Percentiles rank a stretch among this genome's conserved stretches.
phyloP scores from a whole-genome alignment of 2,329 filamentous ascomycete genomes.

The Botrytis cinerea region DNA sequence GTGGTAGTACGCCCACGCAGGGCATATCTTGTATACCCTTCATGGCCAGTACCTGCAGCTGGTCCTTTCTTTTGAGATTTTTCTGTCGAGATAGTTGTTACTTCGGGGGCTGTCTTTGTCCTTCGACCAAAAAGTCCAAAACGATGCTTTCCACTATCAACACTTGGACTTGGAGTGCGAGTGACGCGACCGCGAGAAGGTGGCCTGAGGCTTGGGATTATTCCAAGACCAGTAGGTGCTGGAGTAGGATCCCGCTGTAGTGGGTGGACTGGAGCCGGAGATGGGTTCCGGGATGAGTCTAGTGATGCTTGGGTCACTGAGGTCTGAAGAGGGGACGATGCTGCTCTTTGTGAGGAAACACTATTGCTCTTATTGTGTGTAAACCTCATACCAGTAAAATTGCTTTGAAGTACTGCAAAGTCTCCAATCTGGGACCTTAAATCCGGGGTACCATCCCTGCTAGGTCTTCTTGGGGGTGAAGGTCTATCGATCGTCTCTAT shows the following conservation, averaged over 20 bases:
- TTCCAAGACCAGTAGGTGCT: slow-evolving; percentile 38
- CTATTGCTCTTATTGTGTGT: slow-evolving; percentile 34
- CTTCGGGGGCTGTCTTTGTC: slow-evolving; percentile 62
- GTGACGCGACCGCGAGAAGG: slow-evolving; percentile 40
- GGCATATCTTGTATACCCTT: slow-evolving; percentile 72
- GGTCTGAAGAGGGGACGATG: slow-evolving; percentile 36
- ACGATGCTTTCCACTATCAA: slow-evolving; percentile 59
- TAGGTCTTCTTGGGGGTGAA: slow-evolving; percentile 59
- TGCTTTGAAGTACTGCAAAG: slow-evolving; percentile 63
- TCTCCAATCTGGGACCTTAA: slow-evolving; percentile 58
- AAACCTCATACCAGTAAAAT: slow-evolving; percentile 44
- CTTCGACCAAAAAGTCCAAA: slow-evolving; percentile 79
- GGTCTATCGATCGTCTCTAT: not conserved
- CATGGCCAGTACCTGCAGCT: slow-evolving; percentile 88
- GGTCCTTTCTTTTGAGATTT: slow-evolving; percentile 71
- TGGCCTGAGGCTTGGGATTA: slow-evolving; percentile 38
- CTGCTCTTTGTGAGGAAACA: slow-evolving; percentile 28
- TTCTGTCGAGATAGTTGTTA: slow-evolving; percentile 54
- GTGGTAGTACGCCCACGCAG: slow-evolving; percentile 65
- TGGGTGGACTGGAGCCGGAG: slow-evolving; percentile 41
- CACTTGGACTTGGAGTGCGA: slow-evolving; percentile 57
- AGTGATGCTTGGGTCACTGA: slow-evolving; percentile 42
- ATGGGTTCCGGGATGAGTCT: slow-evolving; percentile 42
- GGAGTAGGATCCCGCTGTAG: slow-evolving; percentile 38
- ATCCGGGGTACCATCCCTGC: slow-evolving; percentile 66